These are phyloP conservation scores for Gymnopilus junonius DNA, from an alignment of 768 basidiomycete genomes.

Conservation along the genomic window DNA sequence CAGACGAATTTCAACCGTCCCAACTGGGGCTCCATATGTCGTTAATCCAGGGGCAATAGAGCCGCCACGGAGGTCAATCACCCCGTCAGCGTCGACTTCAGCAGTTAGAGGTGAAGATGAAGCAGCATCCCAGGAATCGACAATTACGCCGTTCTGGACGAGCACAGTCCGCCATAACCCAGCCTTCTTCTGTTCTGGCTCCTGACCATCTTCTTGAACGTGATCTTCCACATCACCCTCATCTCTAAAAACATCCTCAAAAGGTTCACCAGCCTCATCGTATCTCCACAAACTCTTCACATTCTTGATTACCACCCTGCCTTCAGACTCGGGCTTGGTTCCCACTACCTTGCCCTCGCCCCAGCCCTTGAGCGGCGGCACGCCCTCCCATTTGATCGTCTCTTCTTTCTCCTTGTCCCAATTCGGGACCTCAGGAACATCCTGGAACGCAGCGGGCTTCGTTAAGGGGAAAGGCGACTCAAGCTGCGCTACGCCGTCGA, in stretches of 20 bases:
- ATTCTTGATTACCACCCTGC: slow-evolving; percentile 56
- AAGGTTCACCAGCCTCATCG: slow-evolving; percentile 12
- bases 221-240: no score
- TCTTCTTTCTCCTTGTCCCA: slow-evolving; percentile 64
- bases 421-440: slow-evolving; percentile 54
- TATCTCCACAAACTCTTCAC: slow-evolving; percentile 45
- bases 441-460: slow-evolving; percentile 56
- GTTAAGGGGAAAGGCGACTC: slow-evolving; percentile 32
- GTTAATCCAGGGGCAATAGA: slow-evolving; percentile 63
- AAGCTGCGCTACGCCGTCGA: slow-evolving; percentile 81
- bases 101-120: slow-evolving; percentile 19
- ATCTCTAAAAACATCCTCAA: no score
- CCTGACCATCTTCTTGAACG: no score
- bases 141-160: slow-evolving; percentile 56
- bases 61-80: slow-evolving; percentile 68
- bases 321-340: no score
- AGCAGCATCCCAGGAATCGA: slow-evolving; percentile 37
- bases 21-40: slow-evolving; percentile 62
- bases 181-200: neutral
- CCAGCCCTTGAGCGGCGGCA: slow-evolving; percentile 63
- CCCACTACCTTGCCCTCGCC: no score
- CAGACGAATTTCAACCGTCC: slow-evolving; percentile 66
- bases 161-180: slow-evolving; percentile 46
- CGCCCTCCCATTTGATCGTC: slow-evolving; percentile 63
- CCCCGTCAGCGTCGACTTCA: slow-evolving; percentile 15